Evolutionary conservation across 176 grass and related monocot species (phyloP), one percentile per base, ranked within the genome.

Genomic region (Melocanna baccifera): DNA sequence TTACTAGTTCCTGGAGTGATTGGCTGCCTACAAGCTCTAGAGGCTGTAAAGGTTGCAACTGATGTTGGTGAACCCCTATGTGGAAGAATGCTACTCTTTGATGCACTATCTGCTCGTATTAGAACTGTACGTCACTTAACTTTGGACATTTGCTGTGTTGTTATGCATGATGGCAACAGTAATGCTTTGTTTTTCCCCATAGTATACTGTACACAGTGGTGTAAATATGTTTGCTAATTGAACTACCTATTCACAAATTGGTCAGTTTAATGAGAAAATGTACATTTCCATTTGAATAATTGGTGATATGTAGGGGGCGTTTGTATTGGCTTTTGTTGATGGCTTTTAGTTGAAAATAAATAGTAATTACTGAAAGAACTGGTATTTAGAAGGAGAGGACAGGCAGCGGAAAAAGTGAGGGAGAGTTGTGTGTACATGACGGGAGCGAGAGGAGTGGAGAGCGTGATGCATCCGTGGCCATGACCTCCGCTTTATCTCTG

Each of bases 21-120:
- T 85, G 96, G 96, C 55, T 98, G 93, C 81, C 76, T 98, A 69
- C 96, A 98, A 92, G 96, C 96, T 88, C 74, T 98, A 63, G 93
- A 98, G 89, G 96, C 91, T 78, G 90, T 98, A 87, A 98, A 93
- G 74, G 77, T 98, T 83, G 89, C 87, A 45, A 83, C 79, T 77
- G 79, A 65, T 84, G 81, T 98, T 83, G 96, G 96, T 95, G 96
- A 98, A 84, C 85, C 91, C 71, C 91, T 98, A 62, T 90, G 82
- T 67, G 89, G 91, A 81, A 95, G 96, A 87, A 95, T 98, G 96
- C 88, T 98, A 85, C 83, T 95, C 23, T 95, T 98, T 89, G 96
- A 98, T 20, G 91, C 96, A 29, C 80, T 98, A 15, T 90, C 96
- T 81, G 78, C 96, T 89, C 83, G 91, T 78, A 73, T 93, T 72